phyloP scores from a whole-genome alignment of 495 filamentous ascomycete genomes.

The Penicillium coprophilum region DNA sequence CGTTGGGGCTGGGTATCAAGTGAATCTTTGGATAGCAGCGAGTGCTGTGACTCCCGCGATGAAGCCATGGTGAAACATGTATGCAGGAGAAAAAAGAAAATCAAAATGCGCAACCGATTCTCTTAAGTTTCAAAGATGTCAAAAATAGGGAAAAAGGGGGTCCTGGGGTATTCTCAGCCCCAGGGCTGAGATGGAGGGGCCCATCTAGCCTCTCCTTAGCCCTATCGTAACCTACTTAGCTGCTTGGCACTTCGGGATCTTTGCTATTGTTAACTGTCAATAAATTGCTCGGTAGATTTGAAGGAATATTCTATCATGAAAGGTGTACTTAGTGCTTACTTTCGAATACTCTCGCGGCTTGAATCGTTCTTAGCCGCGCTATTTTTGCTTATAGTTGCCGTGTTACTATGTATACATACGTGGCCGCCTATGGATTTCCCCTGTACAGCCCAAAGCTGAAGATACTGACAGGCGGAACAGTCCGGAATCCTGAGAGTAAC shows the following conservation, averaged over 20 bases:
- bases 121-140: neutral
- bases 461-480: constrained; percentile 16
- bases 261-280: no score
- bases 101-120: no score
- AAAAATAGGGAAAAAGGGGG: neutral
- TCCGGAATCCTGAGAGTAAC: constrained; percentile 13
- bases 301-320: no score
- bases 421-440: neutral
- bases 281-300: no score
- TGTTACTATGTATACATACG: neutral
- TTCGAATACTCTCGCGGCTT: no score
- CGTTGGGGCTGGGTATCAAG: constrained; percentile 13
- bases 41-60: constrained; percentile 25
- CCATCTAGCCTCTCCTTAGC: neutral
- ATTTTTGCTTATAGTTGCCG: neutral
- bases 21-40: constrained; percentile 20
- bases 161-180: neutral
- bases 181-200: neutral
- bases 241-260: no score
- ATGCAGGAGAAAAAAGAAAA: neutral
- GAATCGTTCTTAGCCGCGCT: no score
- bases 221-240: neutral
- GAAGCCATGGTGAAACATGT: constrained; percentile 14
- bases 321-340: no score
- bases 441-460: no score